These are phyloP conservation scores for Cyclocybe aegerita DNA, from an alignment of 768 basidiomycete species.

Conservation along the genomic window DNA sequence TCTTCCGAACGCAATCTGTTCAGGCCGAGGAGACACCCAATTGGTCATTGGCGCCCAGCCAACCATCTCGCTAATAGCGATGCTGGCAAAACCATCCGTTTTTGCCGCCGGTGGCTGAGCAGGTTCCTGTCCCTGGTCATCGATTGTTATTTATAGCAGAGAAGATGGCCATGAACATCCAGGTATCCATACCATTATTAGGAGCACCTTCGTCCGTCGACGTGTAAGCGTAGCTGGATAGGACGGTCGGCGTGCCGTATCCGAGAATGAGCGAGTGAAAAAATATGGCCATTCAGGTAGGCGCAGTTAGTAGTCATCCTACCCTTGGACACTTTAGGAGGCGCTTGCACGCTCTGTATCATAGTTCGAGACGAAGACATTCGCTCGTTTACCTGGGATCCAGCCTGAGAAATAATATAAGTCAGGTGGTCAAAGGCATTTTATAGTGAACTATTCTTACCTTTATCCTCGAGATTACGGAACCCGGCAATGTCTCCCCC, in stretches of 20 bases:
- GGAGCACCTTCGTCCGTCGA: slow-evolving; percentile 57
- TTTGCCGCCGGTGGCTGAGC: slow-evolving; percentile 47
- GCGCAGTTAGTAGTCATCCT: slow-evolving; percentile 56
- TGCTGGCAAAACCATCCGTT: slow-evolving; percentile 69
- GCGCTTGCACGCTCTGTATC: slow-evolving; percentile 56
- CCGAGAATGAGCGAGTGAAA: slow-evolving; percentile 64
- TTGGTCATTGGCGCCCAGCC: slow-evolving; percentile 48
- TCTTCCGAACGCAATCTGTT: slow-evolving; percentile 68
- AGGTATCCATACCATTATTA: slow-evolving; percentile 41
- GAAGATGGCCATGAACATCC: not conserved
- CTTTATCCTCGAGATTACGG: slow-evolving; percentile 49
- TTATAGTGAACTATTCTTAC: slow-evolving; percentile 22
- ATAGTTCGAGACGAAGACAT: slow-evolving; percentile 68
- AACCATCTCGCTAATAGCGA: slow-evolving; percentile 57
- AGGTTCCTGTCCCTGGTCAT: slow-evolving; percentile 44
- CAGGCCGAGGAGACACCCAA: slow-evolving; percentile 56
- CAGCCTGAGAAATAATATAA: slow-evolving; percentile 40
- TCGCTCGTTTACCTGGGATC: slow-evolving; percentile 52
- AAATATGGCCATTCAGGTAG: slow-evolving; percentile 58
- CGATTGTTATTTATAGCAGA: not conserved
- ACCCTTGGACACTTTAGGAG: slow-evolving; percentile 25
- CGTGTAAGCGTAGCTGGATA: slow-evolving; percentile 58
- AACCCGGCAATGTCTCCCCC: slow-evolving; percentile 50
- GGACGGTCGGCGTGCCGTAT: slow-evolving; percentile 64
- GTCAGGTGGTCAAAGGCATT: not conserved